phyloP scores from a whole-genome alignment of 2,329 filamentous ascomycete species.

The Diaporthe aspalathi region DNA sequence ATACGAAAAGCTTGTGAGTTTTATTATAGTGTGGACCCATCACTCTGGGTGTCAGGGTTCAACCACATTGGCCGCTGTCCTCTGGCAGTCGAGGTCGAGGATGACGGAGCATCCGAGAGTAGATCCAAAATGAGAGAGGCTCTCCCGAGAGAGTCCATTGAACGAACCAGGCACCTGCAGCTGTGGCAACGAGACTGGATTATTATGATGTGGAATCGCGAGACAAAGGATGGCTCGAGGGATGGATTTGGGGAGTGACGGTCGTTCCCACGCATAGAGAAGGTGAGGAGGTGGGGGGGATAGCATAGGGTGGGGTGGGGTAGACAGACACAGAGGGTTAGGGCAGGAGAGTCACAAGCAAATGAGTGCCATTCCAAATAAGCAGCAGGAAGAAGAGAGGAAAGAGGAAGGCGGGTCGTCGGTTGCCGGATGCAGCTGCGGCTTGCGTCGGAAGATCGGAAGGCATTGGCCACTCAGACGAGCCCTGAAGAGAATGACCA shows the following conservation, averaged over 20 bases:
- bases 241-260: background rate
- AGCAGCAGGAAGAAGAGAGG: too few relatives aligned
- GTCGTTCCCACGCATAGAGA: background rate
- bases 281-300: background rate
- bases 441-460: slow-evolving; percentile 22
- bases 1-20: background rate
- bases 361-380: background rate
- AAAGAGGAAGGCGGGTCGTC: background rate
- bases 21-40: background rate
- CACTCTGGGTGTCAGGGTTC: background rate
- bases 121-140: background rate
- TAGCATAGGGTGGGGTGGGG: too few relatives aligned
- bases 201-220: too few relatives aligned
- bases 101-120: too few relatives aligned
- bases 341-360: slow-evolving; percentile 12
- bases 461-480: slow-evolving; percentile 26
- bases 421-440: slow-evolving; percentile 24
- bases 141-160: too few relatives aligned
- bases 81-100: too few relatives aligned
- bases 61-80: background rate
- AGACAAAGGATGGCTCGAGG: slow-evolving; percentile 9
- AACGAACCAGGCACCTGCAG: too few relatives aligned
- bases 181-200: too few relatives aligned
- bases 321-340: background rate
- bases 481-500: slow-evolving; percentile 29